These are phyloP conservation scores for Fallopia convolvulus DNA, from an alignment of 148 eudicot genomes.

Conservation along the genomic window DNA sequence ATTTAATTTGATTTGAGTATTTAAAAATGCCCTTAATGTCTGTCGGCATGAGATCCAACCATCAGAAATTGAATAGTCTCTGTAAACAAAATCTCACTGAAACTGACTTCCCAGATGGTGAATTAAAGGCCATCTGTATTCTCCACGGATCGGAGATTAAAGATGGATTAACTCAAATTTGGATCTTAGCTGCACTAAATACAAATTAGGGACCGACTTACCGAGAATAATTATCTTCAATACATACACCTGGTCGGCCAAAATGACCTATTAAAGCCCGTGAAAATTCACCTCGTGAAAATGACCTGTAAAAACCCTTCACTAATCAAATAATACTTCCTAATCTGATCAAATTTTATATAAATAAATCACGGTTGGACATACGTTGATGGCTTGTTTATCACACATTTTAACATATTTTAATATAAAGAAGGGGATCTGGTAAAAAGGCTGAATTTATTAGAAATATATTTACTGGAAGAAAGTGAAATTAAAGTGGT, in stretches of 20 bases:
- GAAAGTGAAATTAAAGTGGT: conserved; percentile 2
- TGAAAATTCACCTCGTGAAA: neutral
- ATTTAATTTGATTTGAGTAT: too few relatives aligned
- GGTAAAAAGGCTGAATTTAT: neutral
- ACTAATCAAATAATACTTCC: neutral
- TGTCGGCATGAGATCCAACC: neutral
- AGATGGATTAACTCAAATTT: too few relatives aligned
- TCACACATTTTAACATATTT: neutral
- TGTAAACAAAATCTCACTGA: neutral
- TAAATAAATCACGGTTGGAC: neutral
- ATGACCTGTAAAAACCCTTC: neutral
- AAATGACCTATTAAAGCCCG: neutral
- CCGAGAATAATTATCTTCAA: neutral
- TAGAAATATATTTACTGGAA: neutral
- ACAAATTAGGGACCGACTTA: neutral
- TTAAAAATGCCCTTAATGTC: neutral
- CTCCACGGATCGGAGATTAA: neutral
- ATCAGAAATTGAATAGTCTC: neutral
- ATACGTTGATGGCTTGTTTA: neutral
- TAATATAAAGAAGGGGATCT: neutral
- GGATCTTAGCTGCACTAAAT: neutral
- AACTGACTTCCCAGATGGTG: neutral
- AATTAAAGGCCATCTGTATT: neutral
- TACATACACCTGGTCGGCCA: neutral
- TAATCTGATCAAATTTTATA: neutral